phyloP scores from a whole-genome alignment of 257 asterid species.

The Linaria vulgaris region DNA sequence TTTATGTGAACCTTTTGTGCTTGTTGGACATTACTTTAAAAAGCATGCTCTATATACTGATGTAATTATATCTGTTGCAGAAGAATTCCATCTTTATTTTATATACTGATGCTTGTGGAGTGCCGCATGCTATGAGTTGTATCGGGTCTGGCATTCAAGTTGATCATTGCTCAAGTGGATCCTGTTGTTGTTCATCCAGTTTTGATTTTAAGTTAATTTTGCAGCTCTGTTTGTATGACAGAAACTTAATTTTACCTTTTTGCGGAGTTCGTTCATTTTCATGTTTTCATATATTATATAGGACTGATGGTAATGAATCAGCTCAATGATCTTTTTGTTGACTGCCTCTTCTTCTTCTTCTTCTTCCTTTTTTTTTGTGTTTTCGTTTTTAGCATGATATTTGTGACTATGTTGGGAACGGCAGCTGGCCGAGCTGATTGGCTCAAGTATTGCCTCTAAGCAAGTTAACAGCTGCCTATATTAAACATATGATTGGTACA shows the following conservation, averaged over 20 bases:
- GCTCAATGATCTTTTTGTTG: background rate
- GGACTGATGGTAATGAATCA: background rate
- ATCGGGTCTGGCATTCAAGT: no score
- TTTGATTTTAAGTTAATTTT: no score
- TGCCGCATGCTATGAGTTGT: background rate
- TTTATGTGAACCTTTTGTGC: background rate
- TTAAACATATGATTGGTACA: slow-evolving; percentile 30
- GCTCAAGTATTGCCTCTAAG: slow-evolving; percentile 47
- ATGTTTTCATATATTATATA: no score
- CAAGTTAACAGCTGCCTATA: slow-evolving; percentile 61
- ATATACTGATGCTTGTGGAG: background rate
- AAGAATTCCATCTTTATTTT: background rate
- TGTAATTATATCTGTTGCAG: background rate
- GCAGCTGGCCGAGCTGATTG: slow-evolving; percentile 78
- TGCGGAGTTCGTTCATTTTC: background rate
- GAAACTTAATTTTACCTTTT: background rate
- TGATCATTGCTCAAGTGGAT: no score
- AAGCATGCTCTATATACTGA: no score
- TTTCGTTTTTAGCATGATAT: no score
- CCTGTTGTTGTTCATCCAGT: no score
- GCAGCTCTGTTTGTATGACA: background rate
- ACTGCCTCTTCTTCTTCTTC: no score
- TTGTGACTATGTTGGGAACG: background rate
- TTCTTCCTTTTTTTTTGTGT: no score
- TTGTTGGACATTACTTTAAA: no score